Conservation (phyloP, 2,329 filamentous ascomycete genomes). For the Epichloe bromicola region DNA sequence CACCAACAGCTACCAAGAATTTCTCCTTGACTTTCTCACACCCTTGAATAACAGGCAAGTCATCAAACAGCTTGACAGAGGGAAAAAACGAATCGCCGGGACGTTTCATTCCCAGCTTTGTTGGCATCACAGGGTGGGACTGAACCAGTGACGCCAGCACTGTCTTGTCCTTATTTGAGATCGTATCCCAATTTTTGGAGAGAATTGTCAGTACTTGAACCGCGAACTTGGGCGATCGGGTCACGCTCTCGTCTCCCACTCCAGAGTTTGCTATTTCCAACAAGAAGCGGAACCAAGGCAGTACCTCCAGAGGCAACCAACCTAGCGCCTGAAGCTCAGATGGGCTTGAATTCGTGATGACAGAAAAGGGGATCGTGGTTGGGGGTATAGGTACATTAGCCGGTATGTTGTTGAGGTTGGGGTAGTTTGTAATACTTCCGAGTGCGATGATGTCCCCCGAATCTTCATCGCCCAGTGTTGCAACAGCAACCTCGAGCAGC, state of each 20-base stretch:
- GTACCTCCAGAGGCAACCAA: slow-evolving; percentile 74
- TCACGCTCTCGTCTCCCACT: slow-evolving; percentile 54
- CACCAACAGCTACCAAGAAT: slow-evolving; percentile 68
- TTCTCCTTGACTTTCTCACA: slow-evolving; percentile 81
- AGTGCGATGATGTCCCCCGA: slow-evolving; percentile 68
- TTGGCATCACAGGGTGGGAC: slow-evolving; percentile 67
- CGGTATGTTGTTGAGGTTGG: slow-evolving; percentile 67
- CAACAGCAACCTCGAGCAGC: slow-evolving; percentile 70
- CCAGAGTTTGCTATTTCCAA: slow-evolving; percentile 52
- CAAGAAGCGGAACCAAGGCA: slow-evolving; percentile 75
- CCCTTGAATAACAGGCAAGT: slow-evolving; percentile 68
- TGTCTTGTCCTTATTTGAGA: slow-evolving; percentile 52
- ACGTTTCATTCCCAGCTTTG: slow-evolving; percentile 76
- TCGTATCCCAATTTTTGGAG: slow-evolving; percentile 82
- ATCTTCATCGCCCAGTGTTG: slow-evolving; percentile 48
- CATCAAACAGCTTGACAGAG: slow-evolving; percentile 88
- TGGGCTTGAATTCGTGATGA: slow-evolving; percentile 56
- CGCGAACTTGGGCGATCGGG: slow-evolving; percentile 59
- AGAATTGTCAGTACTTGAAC: slow-evolving; percentile 63
- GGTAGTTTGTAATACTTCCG: slow-evolving; percentile 59
- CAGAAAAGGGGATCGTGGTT: slow-evolving; percentile 71
- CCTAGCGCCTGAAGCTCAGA: slow-evolving; percentile 66
- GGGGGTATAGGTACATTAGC: slow-evolving; percentile 69
- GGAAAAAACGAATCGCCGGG: slow-evolving; percentile 84
- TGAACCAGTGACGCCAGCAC: slow-evolving; percentile 53